Evolutionary conservation across 2,329 filamentous ascomycete genomes (phyloP), one percentile per base, ranked within the genome.

Genomic region (Leptographium wingfieldii): DNA sequence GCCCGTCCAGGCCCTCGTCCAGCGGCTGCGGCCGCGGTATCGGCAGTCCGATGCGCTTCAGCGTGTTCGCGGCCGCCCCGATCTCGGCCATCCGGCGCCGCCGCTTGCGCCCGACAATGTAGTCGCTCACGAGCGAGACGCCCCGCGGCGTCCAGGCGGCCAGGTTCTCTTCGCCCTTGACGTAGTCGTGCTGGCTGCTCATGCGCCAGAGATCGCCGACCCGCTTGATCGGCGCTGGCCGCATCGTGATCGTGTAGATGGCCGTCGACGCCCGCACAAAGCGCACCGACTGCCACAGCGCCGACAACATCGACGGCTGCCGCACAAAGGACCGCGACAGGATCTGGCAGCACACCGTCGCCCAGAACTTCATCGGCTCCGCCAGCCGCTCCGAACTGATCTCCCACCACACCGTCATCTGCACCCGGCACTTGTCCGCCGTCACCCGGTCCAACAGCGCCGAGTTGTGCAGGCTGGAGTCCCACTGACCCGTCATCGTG

Each of bases 121-220:
- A 96, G 72, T 99, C 94, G 61, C 85, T 84, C n/a, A 99, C 86
- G 0, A 99, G 76, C 0, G 90, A 95, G 3, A 97, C 88, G 43
- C 94, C 91, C 51, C 94, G 83, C 2, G 94, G 92, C 9, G 86
- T 84, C 94, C 94, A 99, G 60, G 85, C 84, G 2, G 79, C 84
- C 48, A 99, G 77, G 56, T 86, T 80, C 71, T 99, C 94, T 73
- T 99, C 92, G 59, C 94, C 94, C 71, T 96, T 96, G 67, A 99
- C 89, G 69, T 96, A 97, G 70, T 95, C 90, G 67, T 95, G 88
- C 62, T 90, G 86, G 19, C 92, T 97, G 71, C 91, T 95, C 84
- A 97, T 90, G 59, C 94, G 84, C 94, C 94, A 99, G 14, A 99
- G 78, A 70, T 99, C 94, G 3, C 90, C 90, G 0, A 91, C 90